These are phyloP conservation scores for Phoma sp. DNA, from an alignment of 2,329 filamentous ascomycete genomes.

Conservation along the genomic window DNA sequence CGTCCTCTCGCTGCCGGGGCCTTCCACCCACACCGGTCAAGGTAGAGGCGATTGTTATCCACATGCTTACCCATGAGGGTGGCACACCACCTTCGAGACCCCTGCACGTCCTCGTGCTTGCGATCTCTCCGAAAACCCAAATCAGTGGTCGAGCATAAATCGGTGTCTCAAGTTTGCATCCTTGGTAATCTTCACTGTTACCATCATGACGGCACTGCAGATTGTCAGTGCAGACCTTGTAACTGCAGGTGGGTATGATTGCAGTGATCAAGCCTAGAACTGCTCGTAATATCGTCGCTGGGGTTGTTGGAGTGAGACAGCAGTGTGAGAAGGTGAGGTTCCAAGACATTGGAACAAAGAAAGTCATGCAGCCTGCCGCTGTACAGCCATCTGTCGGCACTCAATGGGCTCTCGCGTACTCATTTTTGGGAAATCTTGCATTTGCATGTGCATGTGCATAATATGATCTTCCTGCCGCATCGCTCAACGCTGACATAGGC, in stretches of 20 bases:
- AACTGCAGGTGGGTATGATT: background rate
- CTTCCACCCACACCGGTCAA: background rate
- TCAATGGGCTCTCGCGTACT: too few relatives aligned
- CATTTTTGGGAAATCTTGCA: too few relatives aligned
- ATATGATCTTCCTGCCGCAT: too few relatives aligned
- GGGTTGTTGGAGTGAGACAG: background rate
- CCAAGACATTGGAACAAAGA: constrained; percentile 9
- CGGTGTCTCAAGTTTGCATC: background rate
- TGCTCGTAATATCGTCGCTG: background rate
- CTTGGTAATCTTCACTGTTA: background rate
- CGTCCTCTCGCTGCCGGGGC: background rate
- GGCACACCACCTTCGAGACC: background rate
- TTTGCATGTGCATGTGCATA: background rate
- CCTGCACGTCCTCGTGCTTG: background rate
- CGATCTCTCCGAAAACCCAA: background rate
- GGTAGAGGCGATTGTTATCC: background rate
- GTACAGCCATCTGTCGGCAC: background rate
- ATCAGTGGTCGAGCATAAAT: background rate
- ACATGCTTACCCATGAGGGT: constrained; percentile 1
- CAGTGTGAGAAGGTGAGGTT: background rate
- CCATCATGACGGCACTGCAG: background rate
- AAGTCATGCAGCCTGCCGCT: background rate
- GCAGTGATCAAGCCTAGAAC: too few relatives aligned
- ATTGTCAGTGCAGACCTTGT: background rate
- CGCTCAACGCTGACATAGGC: too few relatives aligned